Evolutionary conservation across 2,329 filamentous ascomycete species (phyloP).

Genomic region (Ilyonectria robusta): DNA sequence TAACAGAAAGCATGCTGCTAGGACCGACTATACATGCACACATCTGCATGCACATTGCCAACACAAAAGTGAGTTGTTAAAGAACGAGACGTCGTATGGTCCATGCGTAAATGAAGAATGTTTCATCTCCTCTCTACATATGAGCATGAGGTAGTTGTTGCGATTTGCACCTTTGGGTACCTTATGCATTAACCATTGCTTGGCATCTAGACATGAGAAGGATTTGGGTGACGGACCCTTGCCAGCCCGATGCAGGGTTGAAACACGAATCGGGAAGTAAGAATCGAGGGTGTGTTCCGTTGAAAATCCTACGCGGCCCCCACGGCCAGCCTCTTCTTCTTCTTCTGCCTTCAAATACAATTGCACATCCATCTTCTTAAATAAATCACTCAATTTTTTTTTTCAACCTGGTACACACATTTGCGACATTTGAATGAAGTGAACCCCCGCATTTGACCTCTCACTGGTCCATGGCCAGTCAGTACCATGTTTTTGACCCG

Average conservation of each 20-base stretch:
- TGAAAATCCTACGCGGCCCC: not conserved
- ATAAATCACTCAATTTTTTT: not conserved
- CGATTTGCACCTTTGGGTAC: no score
- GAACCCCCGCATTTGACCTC: not conserved
- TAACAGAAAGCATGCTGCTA: no score
- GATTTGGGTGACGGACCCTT: no score
- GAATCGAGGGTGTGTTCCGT: not conserved
- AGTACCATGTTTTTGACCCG: not conserved
- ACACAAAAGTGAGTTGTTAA: no score
- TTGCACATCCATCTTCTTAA: not conserved
- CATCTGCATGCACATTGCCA: no score
- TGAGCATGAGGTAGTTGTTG: no score
- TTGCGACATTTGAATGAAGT: not conserved
- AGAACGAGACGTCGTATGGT: no score
- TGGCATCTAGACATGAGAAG: no score
- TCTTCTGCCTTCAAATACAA: not conserved
- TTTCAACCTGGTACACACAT: not conserved
- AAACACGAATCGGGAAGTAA: not conserved
- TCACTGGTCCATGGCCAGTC: not conserved
- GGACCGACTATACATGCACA: no score
- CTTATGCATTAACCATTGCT: no score
- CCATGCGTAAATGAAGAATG: no score
- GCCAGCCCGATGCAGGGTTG: not conserved
- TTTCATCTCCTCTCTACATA: no score
- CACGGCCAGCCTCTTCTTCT: not conserved